Evolutionary conservation across 2,329 filamentous ascomycete genomes (phyloP).

Genomic region (Cladorrhinum sp.): DNA sequence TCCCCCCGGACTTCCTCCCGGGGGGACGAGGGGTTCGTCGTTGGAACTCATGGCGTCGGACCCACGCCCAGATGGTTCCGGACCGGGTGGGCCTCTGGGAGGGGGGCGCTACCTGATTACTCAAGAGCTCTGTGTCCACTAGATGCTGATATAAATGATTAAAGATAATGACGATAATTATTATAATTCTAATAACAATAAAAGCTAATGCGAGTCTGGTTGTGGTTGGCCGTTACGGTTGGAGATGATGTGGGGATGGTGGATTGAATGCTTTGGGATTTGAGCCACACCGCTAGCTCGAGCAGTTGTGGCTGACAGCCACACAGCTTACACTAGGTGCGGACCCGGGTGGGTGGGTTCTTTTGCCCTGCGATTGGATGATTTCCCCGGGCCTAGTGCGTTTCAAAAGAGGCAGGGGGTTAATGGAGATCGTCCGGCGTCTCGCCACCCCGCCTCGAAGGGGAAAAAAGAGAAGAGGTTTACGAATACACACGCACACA

Average conservation of each 20-base stretch:
- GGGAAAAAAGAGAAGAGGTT: background rate
- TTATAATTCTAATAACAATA: too few species aligned
- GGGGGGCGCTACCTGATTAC: background rate
- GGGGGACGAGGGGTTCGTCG: constrained; percentile 48
- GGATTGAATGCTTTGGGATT: too few species aligned
- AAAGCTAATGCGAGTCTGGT: too few species aligned
- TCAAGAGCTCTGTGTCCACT: too few species aligned
- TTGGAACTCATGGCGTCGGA: constrained; percentile 30
- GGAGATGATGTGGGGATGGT: too few species aligned
- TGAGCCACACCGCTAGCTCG: too few species aligned
- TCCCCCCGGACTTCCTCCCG: constrained; percentile 51
- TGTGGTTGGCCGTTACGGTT: too few species aligned
- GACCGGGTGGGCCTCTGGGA: background rate
- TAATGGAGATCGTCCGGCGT: constrained; percentile 18
- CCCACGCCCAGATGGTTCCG: background rate
- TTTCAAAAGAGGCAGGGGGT: constrained; percentile 23
- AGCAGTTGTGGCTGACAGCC: background rate
- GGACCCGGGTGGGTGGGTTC: constrained; percentile 3
- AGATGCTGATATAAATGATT: too few species aligned
- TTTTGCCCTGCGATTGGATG: constrained; percentile 10
- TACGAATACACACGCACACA: background rate
- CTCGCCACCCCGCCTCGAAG: constrained; percentile 9
- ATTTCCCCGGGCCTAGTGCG: constrained; percentile 9
- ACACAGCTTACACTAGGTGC: too few species aligned
- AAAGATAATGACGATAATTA: too few species aligned